A percentile compares a stretch with the other conserved stretches of the same genome.
Evolutionary conservation across 495 filamentous ascomycete species (phyloP).

Genomic region (Xylaria flabelliformis): DNA sequence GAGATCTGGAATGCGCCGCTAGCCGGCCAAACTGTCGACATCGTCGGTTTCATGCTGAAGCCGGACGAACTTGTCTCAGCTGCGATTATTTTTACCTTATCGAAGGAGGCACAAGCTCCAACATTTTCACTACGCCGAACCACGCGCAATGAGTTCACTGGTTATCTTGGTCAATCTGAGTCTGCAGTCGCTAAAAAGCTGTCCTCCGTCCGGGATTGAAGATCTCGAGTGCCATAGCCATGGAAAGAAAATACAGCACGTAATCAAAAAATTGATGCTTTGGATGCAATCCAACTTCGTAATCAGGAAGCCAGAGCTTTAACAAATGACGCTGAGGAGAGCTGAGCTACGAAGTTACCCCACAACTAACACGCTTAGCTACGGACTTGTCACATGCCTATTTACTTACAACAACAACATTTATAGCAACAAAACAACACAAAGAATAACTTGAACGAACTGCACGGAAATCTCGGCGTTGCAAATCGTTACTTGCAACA

Average conservation of each 20-base stretch:
- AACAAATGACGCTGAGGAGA: not conserved
- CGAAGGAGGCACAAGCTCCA: not conserved
- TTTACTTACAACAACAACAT: not conserved
- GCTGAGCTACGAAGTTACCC: not conserved
- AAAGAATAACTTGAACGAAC: not conserved
- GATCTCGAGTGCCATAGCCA: not conserved
- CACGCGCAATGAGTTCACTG: not conserved
- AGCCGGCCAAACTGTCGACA: conserved; percentile 19
- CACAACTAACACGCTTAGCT: not conserved
- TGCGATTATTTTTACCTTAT: not conserved
- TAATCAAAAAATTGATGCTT: not conserved
- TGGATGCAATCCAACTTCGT: not conserved
- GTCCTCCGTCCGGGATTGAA: not conserved
- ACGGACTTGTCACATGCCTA: not conserved
- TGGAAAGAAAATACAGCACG: not conserved
- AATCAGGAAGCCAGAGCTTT: not conserved
- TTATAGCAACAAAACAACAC: not conserved
- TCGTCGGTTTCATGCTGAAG: conserved; percentile 10
- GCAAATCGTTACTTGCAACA: not conserved
- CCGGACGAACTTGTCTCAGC: not conserved
- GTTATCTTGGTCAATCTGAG: not conserved
- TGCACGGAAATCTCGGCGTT: not conserved
- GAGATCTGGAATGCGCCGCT: conserved; percentile 28
- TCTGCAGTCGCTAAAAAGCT: not conserved
- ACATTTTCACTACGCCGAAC: not conserved